Evolutionary conservation across 306 rosid species (phyloP).

Genomic region (Fagus sylvatica): DNA sequence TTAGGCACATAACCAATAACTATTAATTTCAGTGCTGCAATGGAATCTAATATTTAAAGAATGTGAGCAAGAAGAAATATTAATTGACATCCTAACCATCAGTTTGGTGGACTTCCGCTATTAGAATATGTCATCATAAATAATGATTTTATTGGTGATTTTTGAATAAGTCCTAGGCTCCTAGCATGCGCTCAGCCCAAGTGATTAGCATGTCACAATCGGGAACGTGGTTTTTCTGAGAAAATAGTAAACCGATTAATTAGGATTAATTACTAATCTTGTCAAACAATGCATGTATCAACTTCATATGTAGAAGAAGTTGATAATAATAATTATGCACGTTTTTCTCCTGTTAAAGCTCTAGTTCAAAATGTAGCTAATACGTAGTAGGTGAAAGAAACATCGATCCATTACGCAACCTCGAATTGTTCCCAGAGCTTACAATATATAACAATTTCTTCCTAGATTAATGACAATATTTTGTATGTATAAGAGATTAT

Average conservation of each 20-base stretch:
- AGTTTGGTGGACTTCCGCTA: not conserved
- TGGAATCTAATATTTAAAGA: too few relatives aligned
- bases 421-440: not conserved
- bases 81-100: not conserved
- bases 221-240: not conserved
- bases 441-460: too few relatives aligned
- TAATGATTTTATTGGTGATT: not conserved
- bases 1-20: too few relatives aligned
- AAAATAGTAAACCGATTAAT: not conserved
- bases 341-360: not conserved
- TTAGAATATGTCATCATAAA: too few relatives aligned
- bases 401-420: not conserved
- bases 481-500: too few relatives aligned
- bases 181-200: not conserved
- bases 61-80: too few relatives aligned
- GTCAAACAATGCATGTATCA: not conserved
- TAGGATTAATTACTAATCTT: not conserved
- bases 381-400: not conserved
- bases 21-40: too few relatives aligned
- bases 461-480: too few relatives aligned
- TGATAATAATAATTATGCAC: not conserved
- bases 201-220: not conserved
- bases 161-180: not conserved
- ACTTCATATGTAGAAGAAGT: not conserved
- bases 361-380: not conserved